These are phyloP conservation scores for Pichia sp. DNA, from an alignment of 1,139 yeast genomes.

Conservation along the genomic window DNA sequence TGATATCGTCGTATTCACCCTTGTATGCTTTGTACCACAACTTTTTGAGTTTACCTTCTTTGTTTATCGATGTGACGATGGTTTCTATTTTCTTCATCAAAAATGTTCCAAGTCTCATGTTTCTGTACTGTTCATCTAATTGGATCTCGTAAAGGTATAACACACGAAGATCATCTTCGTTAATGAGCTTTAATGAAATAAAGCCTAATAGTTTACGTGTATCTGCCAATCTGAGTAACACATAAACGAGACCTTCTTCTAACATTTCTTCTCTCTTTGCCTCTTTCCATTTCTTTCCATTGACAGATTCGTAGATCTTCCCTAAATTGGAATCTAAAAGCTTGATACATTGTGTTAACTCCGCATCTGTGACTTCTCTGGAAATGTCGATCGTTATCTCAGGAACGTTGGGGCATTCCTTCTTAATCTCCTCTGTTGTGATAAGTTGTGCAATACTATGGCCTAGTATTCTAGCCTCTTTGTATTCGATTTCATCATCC, in stretches of 20 bases:
- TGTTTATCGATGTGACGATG: slow-evolving; percentile 27
- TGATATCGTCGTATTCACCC: slow-evolving; percentile 7
- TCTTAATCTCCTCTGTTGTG: neutral
- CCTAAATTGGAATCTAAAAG: slow-evolving; percentile 21
- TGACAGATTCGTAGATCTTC: slow-evolving; percentile 10
- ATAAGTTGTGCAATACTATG: neutral
- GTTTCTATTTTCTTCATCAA: slow-evolving; percentile 37
- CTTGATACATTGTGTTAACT: slow-evolving; percentile 9
- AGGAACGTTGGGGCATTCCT: neutral
- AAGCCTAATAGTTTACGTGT: slow-evolving; percentile 12
- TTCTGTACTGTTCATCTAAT: slow-evolving; percentile 35
- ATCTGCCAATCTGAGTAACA: slow-evolving; percentile 5
- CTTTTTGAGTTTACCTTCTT: slow-evolving; percentile 9
- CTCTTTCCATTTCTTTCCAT: slow-evolving; percentile 36
- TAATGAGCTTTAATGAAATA: slow-evolving; percentile 27
- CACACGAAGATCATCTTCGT: slow-evolving; percentile 35
- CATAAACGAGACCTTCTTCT: slow-evolving; percentile 37
- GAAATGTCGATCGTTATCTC: neutral
- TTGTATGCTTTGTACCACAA: slow-evolving; percentile 12
- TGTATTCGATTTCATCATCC: slow-evolving; percentile 1
- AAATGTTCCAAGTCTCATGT: slow-evolving; percentile 33
- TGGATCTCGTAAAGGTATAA: slow-evolving; percentile 51
- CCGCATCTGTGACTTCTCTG: neutral
- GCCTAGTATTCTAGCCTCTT: slow-evolving; percentile 1
- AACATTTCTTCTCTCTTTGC: slow-evolving; percentile 42